phyloP scores from a whole-genome alignment of 1,284 basidiomycete genomes.

The Phellopilus nigrolimitatus region DNA sequence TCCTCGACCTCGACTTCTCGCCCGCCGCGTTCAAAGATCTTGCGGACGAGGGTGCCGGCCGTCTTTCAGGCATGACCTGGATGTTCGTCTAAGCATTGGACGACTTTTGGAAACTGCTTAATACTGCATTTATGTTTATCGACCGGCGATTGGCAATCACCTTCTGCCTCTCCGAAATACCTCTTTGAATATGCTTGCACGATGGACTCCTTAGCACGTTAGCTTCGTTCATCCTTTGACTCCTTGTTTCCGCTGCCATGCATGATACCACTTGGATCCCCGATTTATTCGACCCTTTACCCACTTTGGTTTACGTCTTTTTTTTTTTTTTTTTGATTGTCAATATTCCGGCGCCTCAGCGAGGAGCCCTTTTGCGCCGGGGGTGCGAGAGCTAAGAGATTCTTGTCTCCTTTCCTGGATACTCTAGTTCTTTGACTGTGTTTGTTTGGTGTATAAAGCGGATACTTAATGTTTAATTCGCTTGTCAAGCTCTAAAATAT shows the following conservation, averaged over 20 bases:
- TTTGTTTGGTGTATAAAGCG: background rate
- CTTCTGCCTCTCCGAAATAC: too few relatives aligned
- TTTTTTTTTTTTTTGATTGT: constrained; percentile 2
- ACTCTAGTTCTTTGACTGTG: constrained; percentile 1
- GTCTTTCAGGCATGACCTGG: constrained; percentile 24
- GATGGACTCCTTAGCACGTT: constrained; percentile 1
- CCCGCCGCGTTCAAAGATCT: constrained; percentile 25
- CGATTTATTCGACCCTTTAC: too few relatives aligned
- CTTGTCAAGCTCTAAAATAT: background rate
- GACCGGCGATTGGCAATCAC: too few relatives aligned
- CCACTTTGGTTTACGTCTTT: background rate
- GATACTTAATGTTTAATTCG: background rate
- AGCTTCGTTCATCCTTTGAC: background rate
- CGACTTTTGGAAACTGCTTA: too few relatives aligned
- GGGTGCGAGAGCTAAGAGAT: constrained; percentile 17
- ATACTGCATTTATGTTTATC: too few relatives aligned
- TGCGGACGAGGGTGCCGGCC: constrained; percentile 28
- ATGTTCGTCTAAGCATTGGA: constrained; percentile 1
- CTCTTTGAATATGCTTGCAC: too few relatives aligned
- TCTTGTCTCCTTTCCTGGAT: background rate
- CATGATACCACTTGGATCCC: constrained; percentile 1
- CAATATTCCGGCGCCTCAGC: constrained; percentile 8
- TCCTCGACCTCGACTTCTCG: constrained; percentile 39
- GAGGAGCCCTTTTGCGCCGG: constrained; percentile 14
- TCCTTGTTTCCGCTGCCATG: background rate